Conservation (phyloP, 495 filamentous ascomycete species). For the Monascus purpureus region DNA sequence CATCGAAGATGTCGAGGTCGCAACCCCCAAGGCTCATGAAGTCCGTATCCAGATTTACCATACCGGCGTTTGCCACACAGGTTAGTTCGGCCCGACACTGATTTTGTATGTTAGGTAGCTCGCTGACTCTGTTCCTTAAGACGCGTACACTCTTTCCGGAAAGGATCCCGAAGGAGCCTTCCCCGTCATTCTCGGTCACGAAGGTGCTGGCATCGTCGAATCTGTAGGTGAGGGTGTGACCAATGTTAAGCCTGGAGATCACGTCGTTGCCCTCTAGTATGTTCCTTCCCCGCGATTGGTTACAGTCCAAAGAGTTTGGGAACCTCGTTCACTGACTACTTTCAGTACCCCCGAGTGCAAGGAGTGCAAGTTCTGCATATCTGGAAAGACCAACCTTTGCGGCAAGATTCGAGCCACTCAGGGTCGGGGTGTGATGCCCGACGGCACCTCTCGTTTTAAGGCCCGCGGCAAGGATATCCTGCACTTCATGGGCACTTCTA, state of each 20-base stretch:
- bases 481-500: slow-evolving; percentile 98
- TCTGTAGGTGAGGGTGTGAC: slow-evolving; percentile 93
- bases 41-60: slow-evolving; percentile 93
- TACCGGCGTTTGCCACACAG: slow-evolving; percentile 97
- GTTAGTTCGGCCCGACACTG: slow-evolving; percentile 36
- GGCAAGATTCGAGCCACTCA: slow-evolving; percentile 98
- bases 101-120: no score
- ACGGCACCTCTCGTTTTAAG: slow-evolving; percentile 89
- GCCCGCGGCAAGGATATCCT: slow-evolving; percentile 87
- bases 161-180: slow-evolving; percentile 98
- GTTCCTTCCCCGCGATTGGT: slow-evolving; percentile 2
- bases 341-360: slow-evolving; percentile 83
- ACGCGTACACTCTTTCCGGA: slow-evolving; percentile 95
- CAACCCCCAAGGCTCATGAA: slow-evolving; percentile 82
- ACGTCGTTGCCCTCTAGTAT: slow-evolving; percentile 94
- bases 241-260: slow-evolving; percentile 61
- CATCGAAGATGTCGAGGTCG: slow-evolving; percentile 86
- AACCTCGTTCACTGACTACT: neutral
- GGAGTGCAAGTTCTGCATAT: slow-evolving; percentile 99
- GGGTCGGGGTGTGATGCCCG: slow-evolving; percentile 92
- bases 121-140: slow-evolving; percentile 24
- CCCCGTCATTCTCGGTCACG: slow-evolving; percentile 90
- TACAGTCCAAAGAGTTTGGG: neutral
- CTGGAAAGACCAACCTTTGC: slow-evolving; percentile 98
- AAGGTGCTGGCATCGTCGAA: slow-evolving; percentile 94